Conservation (phyloP, 2,329 filamentous ascomycete species). For the Aspergillus ruber region DNA sequence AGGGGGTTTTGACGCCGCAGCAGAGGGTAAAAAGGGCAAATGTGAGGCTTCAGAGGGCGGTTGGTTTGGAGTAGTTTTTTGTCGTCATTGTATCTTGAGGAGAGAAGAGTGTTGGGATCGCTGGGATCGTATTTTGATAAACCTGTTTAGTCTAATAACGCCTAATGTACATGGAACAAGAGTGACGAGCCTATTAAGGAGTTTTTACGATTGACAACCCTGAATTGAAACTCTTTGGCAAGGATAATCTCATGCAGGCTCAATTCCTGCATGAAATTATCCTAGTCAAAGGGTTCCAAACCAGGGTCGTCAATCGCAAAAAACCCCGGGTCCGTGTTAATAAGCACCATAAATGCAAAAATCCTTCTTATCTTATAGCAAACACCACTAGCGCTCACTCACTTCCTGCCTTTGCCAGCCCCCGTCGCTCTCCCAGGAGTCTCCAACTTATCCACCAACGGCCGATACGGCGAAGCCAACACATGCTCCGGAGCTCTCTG, state of each 20-base stretch:
- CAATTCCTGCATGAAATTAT: too few species aligned
- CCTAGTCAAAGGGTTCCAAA: too few species aligned
- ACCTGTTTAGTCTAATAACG: too few species aligned
- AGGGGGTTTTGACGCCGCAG: not conserved
- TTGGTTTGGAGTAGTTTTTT: constrained; percentile 1
- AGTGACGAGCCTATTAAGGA: too few species aligned
- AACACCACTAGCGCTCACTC: not conserved
- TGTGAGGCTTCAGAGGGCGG: constrained; percentile 10
- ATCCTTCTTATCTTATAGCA: constrained; percentile 10
- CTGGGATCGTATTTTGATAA: too few species aligned
- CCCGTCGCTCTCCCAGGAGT: constrained; percentile 20
- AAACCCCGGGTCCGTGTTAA: too few species aligned
- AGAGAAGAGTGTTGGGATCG: not conserved
- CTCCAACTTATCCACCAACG: constrained; percentile 49
- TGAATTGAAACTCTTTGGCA: too few species aligned
- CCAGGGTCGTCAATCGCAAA: too few species aligned
- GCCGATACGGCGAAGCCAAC: constrained; percentile 55
- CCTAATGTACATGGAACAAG: not conserved
- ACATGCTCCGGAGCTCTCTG: constrained; percentile 44
- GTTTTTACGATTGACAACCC: too few species aligned
- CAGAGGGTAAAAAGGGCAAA: constrained; percentile 7
- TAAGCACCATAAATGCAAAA: not conserved
- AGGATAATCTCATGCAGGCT: too few species aligned
- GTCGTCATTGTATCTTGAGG: not conserved
- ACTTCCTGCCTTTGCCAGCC: constrained; percentile 26